Evolutionary conservation across 1,284 basidiomycete genomes (phyloP), one percentile per base, ranked within the genome.

Genomic region (Inonotus hispidus): DNA sequence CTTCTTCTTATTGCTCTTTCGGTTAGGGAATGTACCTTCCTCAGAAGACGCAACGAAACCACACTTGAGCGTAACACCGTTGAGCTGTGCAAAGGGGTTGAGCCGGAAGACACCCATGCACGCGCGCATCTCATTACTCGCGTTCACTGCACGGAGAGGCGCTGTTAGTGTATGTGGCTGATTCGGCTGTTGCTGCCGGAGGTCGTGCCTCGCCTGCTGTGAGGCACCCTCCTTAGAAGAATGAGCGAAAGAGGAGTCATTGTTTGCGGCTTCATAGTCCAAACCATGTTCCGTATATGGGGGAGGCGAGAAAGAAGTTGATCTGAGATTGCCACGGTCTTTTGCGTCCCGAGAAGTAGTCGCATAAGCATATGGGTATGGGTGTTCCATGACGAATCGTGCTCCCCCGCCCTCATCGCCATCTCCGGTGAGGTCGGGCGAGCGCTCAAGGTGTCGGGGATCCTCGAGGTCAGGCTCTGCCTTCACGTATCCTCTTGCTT

Each of bases 71-170:
- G 47, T 46, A 14, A 74, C 74, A 61, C 77, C 79, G 60, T 79
- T 82, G 65, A 88, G 84, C 70, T 87, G 82, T 8, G 86, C 79
- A 66, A 90, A 90, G 0, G 87, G 88, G 69, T 90, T 85, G 65
- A 90, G 78, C 10, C 88, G 80, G 70, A 90, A 88, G 13, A 85
- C 82, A 59, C 80, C 79, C 88, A 90, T 90, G 82, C 89, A 82
- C 56, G 75, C 74, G 56, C 82, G 80, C 88, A 88, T 88, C 46
- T 79, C 78, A 52, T 79, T 76, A 63, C 79, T 78, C 1, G 87
- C 87, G 66, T 87, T 82, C 0, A 84, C 88, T 13, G 88, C 87
- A 53, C 88, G 85, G 8, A 89, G 78, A 4, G 88, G 87, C n/a
- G 62, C 62, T 3, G 62, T 63, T 19, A 63, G 53, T n/a, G 55